A percentile compares a stretch with the other conserved stretches of the same genome.
These are phyloP conservation scores for Crinitomyces ghanaensis DNA, from an alignment of 805 yeast genomes.

Conservation along the genomic window DNA sequence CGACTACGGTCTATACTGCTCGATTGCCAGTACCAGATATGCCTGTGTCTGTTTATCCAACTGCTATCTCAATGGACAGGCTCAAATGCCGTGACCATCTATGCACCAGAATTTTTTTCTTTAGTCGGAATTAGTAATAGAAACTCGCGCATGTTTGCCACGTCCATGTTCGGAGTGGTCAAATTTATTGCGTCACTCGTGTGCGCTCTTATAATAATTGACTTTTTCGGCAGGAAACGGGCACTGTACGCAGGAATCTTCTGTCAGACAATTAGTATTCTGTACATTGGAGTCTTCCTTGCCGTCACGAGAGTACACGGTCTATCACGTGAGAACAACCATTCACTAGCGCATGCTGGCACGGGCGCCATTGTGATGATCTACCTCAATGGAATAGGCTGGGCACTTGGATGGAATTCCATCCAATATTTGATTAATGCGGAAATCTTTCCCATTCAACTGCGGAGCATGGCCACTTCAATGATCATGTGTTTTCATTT, in stretches of 20 bases:
- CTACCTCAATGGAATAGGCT: constrained; percentile 41
- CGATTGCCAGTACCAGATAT: constrained; percentile 33
- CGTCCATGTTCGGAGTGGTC: constrained; percentile 43
- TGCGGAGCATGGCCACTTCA: constrained; percentile 40
- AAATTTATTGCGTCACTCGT: constrained; percentile 39
- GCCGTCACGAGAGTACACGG: constrained; percentile 28
- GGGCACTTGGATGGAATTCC: constrained; percentile 51
- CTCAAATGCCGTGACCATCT: constrained; percentile 44
- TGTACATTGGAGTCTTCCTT: constrained; percentile 39
- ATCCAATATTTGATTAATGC: constrained; percentile 44
- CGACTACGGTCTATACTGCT: constrained; percentile 28
- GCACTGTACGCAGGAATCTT: constrained; percentile 39
- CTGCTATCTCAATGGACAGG: constrained; percentile 50
- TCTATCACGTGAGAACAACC: constrained; percentile 14
- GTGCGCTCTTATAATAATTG: constrained; percentile 43
- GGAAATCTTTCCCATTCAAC: constrained; percentile 42
- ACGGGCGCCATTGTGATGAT: constrained; percentile 40
- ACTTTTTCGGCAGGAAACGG: constrained; percentile 40
- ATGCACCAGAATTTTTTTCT: constrained; percentile 42
- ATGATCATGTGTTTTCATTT: constrained; percentile 45
- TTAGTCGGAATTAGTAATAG: constrained; percentile 35
- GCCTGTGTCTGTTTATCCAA: constrained; percentile 34
- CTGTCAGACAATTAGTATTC: constrained; percentile 32
- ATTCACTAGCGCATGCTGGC: constrained; percentile 28
- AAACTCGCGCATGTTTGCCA: constrained; percentile 33